phyloP scores from a whole-genome alignment of 2,329 filamentous ascomycete genomes.

The Colletotrichum neosansevieriae region DNA sequence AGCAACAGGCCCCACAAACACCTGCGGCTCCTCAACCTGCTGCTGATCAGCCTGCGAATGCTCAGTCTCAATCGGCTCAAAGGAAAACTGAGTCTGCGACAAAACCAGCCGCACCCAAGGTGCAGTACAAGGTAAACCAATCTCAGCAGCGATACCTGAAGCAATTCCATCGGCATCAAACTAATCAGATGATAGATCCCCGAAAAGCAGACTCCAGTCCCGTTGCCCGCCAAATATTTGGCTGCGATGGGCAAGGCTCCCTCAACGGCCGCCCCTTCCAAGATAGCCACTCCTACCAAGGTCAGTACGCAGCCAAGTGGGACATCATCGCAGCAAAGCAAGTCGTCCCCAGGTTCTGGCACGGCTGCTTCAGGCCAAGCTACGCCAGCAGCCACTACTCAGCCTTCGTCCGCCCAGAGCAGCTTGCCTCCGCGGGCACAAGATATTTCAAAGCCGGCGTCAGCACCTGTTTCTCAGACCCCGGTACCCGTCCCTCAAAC shows the following conservation, averaged over 20 bases:
- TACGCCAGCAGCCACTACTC: background rate
- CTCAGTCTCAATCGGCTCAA: conserved; percentile 5
- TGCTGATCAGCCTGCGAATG: background rate
- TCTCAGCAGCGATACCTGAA: background rate
- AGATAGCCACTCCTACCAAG: conserved; percentile 27
- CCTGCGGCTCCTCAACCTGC: conserved; percentile 5
- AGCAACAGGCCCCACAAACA: conserved; percentile 2
- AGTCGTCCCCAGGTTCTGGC: conserved; percentile 2
- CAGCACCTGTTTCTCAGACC: conserved; percentile 2
- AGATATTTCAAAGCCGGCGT: background rate
- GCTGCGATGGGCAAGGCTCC: conserved; percentile 54
- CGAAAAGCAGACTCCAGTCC: conserved; percentile 58
- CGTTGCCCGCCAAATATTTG: conserved; percentile 57
- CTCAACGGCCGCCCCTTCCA: conserved; percentile 29
- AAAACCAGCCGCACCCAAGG: conserved; percentile 37
- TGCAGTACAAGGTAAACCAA: conserved; percentile 45
- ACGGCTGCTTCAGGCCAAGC: background rate
- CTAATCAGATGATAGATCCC: conserved; percentile 48
- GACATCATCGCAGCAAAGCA: background rate
- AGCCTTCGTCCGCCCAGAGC: background rate
- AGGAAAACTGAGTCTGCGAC: conserved; percentile 17
- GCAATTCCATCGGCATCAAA: conserved; percentile 30
- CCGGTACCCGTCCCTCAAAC: conserved; percentile 20
- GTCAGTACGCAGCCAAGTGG: background rate
- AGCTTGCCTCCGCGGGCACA: background rate